A percentile compares a stretch with the other conserved stretches of the same genome.
Conservation (phyloP, 495 filamentous ascomycete genomes). For the Penicillium ucsense region DNA sequence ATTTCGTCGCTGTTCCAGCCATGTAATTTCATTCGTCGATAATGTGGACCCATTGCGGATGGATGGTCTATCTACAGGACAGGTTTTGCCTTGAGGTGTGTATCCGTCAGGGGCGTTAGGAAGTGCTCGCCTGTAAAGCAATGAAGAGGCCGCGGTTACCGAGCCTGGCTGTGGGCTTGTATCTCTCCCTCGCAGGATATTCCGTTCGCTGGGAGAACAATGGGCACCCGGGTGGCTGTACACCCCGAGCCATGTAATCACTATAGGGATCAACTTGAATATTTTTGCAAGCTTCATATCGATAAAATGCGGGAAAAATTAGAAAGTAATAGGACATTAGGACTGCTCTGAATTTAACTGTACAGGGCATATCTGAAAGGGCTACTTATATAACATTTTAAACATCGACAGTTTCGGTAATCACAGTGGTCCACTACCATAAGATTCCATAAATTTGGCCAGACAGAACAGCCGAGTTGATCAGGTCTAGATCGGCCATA, state of each 20-base stretch:
- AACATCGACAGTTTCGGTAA: neutral
- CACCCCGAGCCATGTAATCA: neutral
- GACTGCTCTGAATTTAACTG: neutral
- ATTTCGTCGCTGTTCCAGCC: slow-evolving; percentile 45
- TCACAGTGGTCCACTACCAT: neutral
- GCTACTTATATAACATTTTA: neutral
- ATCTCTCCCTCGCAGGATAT: neutral
- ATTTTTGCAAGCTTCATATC: neutral
- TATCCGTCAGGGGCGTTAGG: neutral
- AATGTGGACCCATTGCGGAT: slow-evolving; percentile 44
- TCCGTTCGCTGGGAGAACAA: neutral
- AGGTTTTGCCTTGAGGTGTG: neutral
- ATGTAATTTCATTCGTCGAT: slow-evolving; percentile 56
- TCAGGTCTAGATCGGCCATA: neutral
- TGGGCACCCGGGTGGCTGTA: neutral
- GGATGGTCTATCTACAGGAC: neutral
- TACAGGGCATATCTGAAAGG: neutral
- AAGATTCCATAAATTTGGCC: neutral
- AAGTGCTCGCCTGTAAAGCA: neutral
- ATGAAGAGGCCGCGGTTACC: neutral
- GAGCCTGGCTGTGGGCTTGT: neutral
- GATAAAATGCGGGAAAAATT: neutral
- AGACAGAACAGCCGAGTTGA: neutral
- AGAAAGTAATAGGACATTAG: too few relatives aligned
- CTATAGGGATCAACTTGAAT: neutral